Evolutionary conservation across 441 rosid genomes (phyloP), one percentile per base, ranked within the genome.

Genomic region (Pelargonium cotyledonis): DNA sequence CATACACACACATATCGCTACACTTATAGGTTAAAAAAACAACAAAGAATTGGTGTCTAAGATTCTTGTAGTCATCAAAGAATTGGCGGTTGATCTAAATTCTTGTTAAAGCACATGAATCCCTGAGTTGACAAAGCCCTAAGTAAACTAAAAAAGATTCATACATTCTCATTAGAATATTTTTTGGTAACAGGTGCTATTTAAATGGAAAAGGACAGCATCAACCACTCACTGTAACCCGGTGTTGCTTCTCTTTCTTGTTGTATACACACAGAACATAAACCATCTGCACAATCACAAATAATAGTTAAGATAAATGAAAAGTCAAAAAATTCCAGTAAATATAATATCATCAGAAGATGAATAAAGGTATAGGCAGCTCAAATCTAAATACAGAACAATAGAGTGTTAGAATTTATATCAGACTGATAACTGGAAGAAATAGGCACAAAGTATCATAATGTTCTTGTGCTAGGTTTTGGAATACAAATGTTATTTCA

Each of bases 211-310:
- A 51, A 74, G 8, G 66, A 73, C 64, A 76, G 77, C 61, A 79
- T 67, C 69, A 71, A 68, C 61, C 14, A 71, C 86, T 69, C 74
- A 92, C 99, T 83, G 91, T 92, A 79, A 92, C 82, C 72, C 96
- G 85, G 21, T 92, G 92, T 76, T 80, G 43, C 77, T 92, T 95
- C 80, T 92, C 98, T 82, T 92, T 95, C 84, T 89, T 92, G 97
- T 85, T 89, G 81, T 95, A 90, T 4, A 92, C 85, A 49, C 88
- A 95, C 69, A 95, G 78, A 73, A 95, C 99, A 41, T 95, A 95
- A 70, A 95, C 88, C 97, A 88, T 92, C 99, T 95, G 99, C 15
- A 80, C 63, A 53, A 73, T 67, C 16, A 70, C 16, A 75, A 58
- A 67, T 35, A 57, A 69, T 16, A 70, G 63, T 18, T 67, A 23